Evolutionary conservation across 306 rosid genomes (phyloP), one percentile per base, ranked within the genome.

Genomic region (Glycyrrhiza uralensis): DNA sequence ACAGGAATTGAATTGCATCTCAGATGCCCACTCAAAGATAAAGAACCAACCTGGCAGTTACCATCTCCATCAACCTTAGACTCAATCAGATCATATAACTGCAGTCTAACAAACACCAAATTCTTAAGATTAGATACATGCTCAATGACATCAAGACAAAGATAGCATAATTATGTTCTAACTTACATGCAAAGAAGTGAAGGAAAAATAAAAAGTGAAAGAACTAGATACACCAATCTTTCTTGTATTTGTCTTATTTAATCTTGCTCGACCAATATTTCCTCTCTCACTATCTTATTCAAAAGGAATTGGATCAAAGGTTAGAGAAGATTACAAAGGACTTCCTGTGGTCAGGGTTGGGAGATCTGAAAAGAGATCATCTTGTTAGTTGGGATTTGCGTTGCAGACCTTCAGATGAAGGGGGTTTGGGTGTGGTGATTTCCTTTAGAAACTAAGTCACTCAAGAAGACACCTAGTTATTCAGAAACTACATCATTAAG

Each of bases 21-120:
- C 18, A 47, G 13, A 73, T n/a, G 4, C 22, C 10, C 36, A 12
- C 56, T 7, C 29, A 38, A 70, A n/a, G 66, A 60, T 69, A 66
- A 74, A 78, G 33, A 52, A 65, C 87, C 55, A 60, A 94, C 98
- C 98, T 91, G 98, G 75, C 98, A 94, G 80, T 91, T 94, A 74
- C 98, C 98, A 81, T 94, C 98, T 80, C 98, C 98, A 65, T 77
- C 80, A 74, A 94, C 86, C 87, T 85, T 94, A 24, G 75, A 77
- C 76, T 94, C 98, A 76, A 94, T 80, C 88, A 94, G 77, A 13
- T 91, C 95, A 82, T 94, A 94, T 81, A 94, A 82, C 86, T 79
- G 82, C 89, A 91, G 66, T 82, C 98, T 94, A 78, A 67, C 47
- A 68, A 76, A 77, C 69, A 42, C 18, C 76, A 64, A 63, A 67